Evolutionary conservation across 805 yeast species (phyloP).

Genomic region (Geotrichum ghanense): DNA sequence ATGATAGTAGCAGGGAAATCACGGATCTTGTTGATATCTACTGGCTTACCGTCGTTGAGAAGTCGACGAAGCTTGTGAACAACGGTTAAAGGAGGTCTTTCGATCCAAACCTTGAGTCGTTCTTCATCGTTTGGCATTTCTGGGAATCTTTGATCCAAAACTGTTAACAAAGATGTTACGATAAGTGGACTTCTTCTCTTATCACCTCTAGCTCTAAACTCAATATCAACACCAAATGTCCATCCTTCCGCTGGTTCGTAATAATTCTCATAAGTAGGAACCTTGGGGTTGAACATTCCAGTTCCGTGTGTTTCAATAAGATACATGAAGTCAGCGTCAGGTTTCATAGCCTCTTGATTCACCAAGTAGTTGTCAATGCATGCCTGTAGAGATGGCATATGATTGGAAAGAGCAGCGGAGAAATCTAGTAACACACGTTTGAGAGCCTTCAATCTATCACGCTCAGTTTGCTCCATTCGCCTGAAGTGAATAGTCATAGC

Average conservation of each 20-base stretch:
- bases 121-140: constrained; percentile 51
- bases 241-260: constrained; percentile 57
- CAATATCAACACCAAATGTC: constrained; percentile 71
- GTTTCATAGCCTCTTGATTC: constrained; percentile 61
- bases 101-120: constrained; percentile 57
- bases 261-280: constrained; percentile 66
- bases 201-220: constrained; percentile 59
- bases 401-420: constrained; percentile 52
- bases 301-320: constrained; percentile 58
- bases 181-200: constrained; percentile 60
- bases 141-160: constrained; percentile 63
- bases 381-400: constrained; percentile 43
- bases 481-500: constrained; percentile 53
- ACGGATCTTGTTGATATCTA: constrained; percentile 22
- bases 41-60: constrained; percentile 29
- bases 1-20: constrained; percentile 43
- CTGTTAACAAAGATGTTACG: constrained; percentile 48
- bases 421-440: constrained; percentile 69
- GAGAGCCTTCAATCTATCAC: constrained; percentile 63
- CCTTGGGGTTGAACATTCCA: constrained; percentile 69
- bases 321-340: constrained; percentile 54
- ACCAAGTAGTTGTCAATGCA: constrained; percentile 50
- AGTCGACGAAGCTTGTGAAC: constrained; percentile 51
- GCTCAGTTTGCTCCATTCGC: constrained; percentile 74
- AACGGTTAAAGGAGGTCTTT: constrained; percentile 47